These are phyloP conservation scores for Nidularia pulvinata DNA, from an alignment of 768 basidiomycete genomes.

Conservation along the genomic window DNA sequence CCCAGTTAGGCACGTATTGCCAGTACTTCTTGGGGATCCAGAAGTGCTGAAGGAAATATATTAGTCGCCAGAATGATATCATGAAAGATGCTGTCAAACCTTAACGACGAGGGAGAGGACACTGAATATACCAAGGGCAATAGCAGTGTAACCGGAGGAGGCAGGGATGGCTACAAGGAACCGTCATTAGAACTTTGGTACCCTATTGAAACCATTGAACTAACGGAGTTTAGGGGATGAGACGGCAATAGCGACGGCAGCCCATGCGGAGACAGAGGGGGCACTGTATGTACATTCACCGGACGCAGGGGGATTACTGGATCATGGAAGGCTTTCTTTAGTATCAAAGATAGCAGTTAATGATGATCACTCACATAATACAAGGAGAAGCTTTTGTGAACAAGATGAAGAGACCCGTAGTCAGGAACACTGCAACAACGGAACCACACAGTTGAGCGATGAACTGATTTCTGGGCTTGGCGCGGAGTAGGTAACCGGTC, in stretches of 20 bases:
- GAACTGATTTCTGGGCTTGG: conserved; percentile 65
- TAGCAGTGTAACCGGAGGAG: conserved; percentile 58
- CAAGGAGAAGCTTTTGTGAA: conserved; percentile 65
- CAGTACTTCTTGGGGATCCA: conserved; percentile 50
- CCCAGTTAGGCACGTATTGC: conserved; percentile 52
- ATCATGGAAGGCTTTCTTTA: neutral
- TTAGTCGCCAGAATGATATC: neutral
- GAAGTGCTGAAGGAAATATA: conserved; percentile 20
- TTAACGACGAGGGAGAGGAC: conserved; percentile 43
- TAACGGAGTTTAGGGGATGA: conserved; percentile 44
- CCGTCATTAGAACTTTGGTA: neutral
- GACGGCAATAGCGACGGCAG: conserved; percentile 53
- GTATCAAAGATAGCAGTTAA: neutral
- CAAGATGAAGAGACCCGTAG: conserved; percentile 55
- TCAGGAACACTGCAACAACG: conserved; percentile 60
- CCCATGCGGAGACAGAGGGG: conserved; percentile 57
- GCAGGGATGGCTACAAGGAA: conserved; percentile 40
- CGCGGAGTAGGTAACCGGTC: conserved; percentile 67
- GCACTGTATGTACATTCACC: conserved; percentile 50
- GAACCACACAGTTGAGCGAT: conserved; percentile 58
- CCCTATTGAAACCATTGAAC: conserved; percentile 5
- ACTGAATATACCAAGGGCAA: conserved; percentile 46
- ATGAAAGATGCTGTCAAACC: conserved; percentile 7
- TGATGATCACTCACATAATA: conserved; percentile 38
- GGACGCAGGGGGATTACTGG: conserved; percentile 21